phyloP scores from a whole-genome alignment of 2,329 filamentous ascomycete genomes.

The Coniochaeta sp. region DNA sequence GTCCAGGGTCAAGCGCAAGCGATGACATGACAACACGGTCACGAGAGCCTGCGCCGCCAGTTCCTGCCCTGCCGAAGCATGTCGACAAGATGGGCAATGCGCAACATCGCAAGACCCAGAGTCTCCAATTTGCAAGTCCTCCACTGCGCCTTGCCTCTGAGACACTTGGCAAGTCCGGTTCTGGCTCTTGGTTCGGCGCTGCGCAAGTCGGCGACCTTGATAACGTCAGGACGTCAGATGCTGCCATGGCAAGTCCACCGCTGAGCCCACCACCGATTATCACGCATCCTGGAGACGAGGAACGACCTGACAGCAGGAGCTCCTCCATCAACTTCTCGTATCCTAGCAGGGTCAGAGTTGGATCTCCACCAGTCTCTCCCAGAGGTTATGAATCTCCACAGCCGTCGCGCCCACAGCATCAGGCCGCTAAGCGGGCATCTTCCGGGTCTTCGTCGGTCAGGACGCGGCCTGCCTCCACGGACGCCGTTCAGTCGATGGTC shows the following conservation, averaged over 20 bases:
- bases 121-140: slow-evolving; percentile 29
- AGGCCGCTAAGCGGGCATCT: slow-evolving; percentile 1
- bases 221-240: slow-evolving; percentile 38
- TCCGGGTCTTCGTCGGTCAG: slow-evolving; percentile 15
- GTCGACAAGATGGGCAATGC: slow-evolving; percentile 19
- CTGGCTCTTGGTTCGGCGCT: slow-evolving; percentile 42
- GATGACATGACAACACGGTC: neutral
- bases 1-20: slow-evolving; percentile 27
- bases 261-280: slow-evolving; percentile 13
- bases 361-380: slow-evolving; percentile 29
- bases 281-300: slow-evolving; percentile 10
- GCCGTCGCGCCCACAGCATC: slow-evolving; percentile 4
- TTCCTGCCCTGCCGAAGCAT: slow-evolving; percentile 63
- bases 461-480: slow-evolving; percentile 15
- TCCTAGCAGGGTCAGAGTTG: slow-evolving; percentile 35
- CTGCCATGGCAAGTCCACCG: slow-evolving; percentile 26
- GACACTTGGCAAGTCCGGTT: slow-evolving; percentile 31
- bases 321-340: slow-evolving; percentile 54
- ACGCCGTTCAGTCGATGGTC: slow-evolving; percentile 40
- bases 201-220: slow-evolving; percentile 33
- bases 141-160: slow-evolving; percentile 48
- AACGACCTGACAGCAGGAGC: slow-evolving; percentile 37
- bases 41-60: slow-evolving; percentile 55
- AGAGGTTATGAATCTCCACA: slow-evolving; percentile 3
- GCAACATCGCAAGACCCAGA: slow-evolving; percentile 22